A percentile compares a stretch with the other conserved stretches of the same genome.
phyloP scores from a whole-genome alignment of 2,329 filamentous ascomycete genomes.

The Hortaea werneckii region DNA sequence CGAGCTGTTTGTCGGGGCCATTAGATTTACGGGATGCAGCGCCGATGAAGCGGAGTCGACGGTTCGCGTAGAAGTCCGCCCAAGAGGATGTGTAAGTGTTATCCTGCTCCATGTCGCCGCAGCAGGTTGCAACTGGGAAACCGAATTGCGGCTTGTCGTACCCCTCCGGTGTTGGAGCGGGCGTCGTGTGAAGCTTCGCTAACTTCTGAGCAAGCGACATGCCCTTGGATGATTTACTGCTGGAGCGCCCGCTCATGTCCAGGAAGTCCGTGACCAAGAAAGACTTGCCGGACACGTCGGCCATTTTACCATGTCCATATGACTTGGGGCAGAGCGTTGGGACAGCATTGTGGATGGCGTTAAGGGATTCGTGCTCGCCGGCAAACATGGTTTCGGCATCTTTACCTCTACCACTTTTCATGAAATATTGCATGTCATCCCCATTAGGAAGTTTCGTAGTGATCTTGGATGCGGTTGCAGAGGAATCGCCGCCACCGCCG shows the following conservation, averaged over 20 bases:
- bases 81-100: slow-evolving; percentile 65
- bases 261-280: slow-evolving; percentile 71
- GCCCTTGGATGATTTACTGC: slow-evolving; percentile 26
- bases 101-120: slow-evolving; percentile 72
- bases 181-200: slow-evolving; percentile 65
- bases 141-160: slow-evolving; percentile 59
- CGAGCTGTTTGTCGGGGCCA: slow-evolving; percentile 54
- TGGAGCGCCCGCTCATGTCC: slow-evolving; percentile 41
- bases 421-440: slow-evolving; percentile 50
- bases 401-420: slow-evolving; percentile 57
- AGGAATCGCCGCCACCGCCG: slow-evolving; percentile 56
- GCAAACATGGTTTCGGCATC: slow-evolving; percentile 59
- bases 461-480: slow-evolving; percentile 55
- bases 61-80: slow-evolving; percentile 77
- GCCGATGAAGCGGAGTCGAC: slow-evolving; percentile 58
- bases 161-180: slow-evolving; percentile 55
- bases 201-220: slow-evolving; percentile 62
- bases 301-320: slow-evolving; percentile 57
- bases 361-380: slow-evolving; percentile 75
- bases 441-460: slow-evolving; percentile 38
- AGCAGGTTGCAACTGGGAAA: slow-evolving; percentile 77
- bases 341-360: slow-evolving; percentile 63
- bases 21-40: slow-evolving; percentile 48
- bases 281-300: slow-evolving; percentile 36
- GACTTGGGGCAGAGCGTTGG: slow-evolving; percentile 67